These are phyloP conservation scores for Micractinium sp. DNA, from an alignment of 139 green algal species.

Conservation along the genomic window DNA sequence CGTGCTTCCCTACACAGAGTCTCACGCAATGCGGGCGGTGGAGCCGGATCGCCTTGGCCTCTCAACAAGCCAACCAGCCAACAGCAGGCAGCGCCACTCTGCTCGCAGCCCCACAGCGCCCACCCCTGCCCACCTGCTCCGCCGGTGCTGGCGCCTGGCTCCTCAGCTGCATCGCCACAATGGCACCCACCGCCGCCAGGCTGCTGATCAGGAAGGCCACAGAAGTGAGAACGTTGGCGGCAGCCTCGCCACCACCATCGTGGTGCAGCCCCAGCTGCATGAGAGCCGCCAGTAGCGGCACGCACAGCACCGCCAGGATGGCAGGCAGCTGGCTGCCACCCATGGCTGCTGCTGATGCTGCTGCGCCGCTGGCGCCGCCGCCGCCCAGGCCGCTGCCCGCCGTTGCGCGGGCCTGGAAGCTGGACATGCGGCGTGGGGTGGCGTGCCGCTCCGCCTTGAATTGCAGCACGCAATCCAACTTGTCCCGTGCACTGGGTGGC, in stretches of 20 bases:
- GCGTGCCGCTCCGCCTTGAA: not conserved
- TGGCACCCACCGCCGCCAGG: conserved; percentile 17
- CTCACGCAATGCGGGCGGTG: no score
- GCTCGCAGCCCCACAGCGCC: not conserved
- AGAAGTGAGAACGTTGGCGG: conserved; percentile 2
- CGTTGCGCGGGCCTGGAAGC: not conserved
- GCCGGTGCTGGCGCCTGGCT: not conserved
- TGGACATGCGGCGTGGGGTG: not conserved
- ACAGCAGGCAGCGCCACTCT: no score
- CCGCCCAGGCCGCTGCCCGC: not conserved
- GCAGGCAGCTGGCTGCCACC: not conserved
- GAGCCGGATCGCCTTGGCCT: no score
- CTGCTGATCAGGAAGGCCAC: conserved; percentile 24
- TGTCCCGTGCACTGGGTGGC: not conserved
- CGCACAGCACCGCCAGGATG: conserved; percentile 23
- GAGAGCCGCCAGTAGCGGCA: conserved; percentile 23
- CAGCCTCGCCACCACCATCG: not conserved
- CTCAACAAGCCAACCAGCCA: not conserved
- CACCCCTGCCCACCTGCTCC: not conserved
- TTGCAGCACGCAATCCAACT: conserved; percentile 1
- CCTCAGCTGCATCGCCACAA: conserved; percentile 25
- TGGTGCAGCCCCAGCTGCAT: conserved; percentile 10
- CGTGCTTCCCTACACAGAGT: not conserved
- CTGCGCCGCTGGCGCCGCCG: not conserved
- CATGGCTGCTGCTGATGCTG: not conserved